Base-by-base conservation (phyloP, 169 alveolate genomes). In the Neospora caninum region DNA sequence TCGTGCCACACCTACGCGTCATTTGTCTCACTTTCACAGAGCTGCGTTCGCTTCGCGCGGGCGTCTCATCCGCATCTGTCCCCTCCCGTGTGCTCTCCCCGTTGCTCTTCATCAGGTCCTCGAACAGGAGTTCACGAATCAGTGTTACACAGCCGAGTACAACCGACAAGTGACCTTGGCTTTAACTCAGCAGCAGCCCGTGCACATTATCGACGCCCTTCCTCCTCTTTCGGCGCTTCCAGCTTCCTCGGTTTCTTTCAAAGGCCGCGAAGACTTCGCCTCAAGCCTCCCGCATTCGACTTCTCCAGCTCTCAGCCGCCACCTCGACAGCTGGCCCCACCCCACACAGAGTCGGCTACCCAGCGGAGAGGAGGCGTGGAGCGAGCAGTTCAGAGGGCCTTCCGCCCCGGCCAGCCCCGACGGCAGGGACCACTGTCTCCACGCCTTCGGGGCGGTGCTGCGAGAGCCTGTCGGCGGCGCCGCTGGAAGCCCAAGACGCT, bases 81-180 rank as follows among this genome's bases (percentile, higher is more conserved):
- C 58, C 4, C 58, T 49, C 58, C 22, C 58, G n/a, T 64, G 7
- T 64, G 73, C 73, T 9, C 73, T 49, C n/a, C 29, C 38, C 25
- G 43, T 73, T 80, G 83, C 18, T 49, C 45, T 39, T 49, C 89
- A 43, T 64, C 93, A 93, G 95, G 86, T 70, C 22, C 80, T 70
- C 18, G 96, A 69, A 89, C 92, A 89, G 91, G 93, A 93, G n/a
- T 97, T 96, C 87, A 94, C 97, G 31, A 96, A 96, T 58, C 96
- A 96, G 6, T 97, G 97, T 88, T 97, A 96, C 92, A 88, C 93
- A 42, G 97, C 97, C 9, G 98, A 97, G 94, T 84, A 93, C 91
- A 96, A 96, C 67, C 91, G 98, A 39, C 88, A 95, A 20, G 41
- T 27, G 53, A 36, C 86, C 25, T 0, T 73, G 22, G 29, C 80